These are phyloP conservation scores for Dactylellina leptospora DNA, from an alignment of 2,329 filamentous ascomycete genomes.

Conservation along the genomic window DNA sequence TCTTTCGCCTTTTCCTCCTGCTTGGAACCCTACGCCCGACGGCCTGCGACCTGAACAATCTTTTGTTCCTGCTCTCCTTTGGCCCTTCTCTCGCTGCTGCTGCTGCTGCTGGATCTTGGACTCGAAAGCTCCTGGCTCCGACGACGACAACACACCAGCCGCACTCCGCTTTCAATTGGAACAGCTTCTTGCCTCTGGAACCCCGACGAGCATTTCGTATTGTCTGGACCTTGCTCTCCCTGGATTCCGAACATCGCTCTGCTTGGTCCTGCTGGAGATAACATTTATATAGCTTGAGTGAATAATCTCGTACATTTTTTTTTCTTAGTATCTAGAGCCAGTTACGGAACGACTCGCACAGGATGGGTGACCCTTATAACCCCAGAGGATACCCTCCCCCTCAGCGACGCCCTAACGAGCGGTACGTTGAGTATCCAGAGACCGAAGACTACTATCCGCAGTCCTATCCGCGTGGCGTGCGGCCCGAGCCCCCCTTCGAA, in stretches of 20 bases:
- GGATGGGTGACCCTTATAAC: constrained; percentile 45
- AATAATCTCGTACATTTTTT: background rate
- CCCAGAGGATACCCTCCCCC: constrained; percentile 3
- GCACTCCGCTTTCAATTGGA: constrained; percentile 48
- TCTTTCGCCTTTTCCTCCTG: constrained; percentile 10
- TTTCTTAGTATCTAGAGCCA: constrained; percentile 1
- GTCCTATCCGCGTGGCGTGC: constrained; percentile 4
- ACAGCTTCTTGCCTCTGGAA: constrained; percentile 10
- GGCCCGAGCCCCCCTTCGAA: constrained; percentile 22
- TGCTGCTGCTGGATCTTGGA: constrained; percentile 32
- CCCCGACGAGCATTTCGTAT: too few species aligned
- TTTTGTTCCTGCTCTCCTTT: background rate
- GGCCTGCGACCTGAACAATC: constrained; percentile 1
- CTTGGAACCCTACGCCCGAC: constrained; percentile 33
- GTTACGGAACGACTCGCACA: constrained; percentile 3
- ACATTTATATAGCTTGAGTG: constrained; percentile 27
- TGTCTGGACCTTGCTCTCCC: constrained; percentile 18
- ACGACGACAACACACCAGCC: constrained; percentile 42
- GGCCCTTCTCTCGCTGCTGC: constrained; percentile 25
- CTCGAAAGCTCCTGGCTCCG: constrained; percentile 22
- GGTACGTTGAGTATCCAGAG: constrained; percentile 18
- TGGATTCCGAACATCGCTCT: constrained; percentile 16
- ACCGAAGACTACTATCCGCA: constrained; percentile 16
- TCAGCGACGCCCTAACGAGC: constrained; percentile 4
- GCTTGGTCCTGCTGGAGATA: constrained; percentile 31